Evolutionary conservation across 495 filamentous ascomycete genomes (phyloP).

Genomic region (Amniculicola lignicola): DNA sequence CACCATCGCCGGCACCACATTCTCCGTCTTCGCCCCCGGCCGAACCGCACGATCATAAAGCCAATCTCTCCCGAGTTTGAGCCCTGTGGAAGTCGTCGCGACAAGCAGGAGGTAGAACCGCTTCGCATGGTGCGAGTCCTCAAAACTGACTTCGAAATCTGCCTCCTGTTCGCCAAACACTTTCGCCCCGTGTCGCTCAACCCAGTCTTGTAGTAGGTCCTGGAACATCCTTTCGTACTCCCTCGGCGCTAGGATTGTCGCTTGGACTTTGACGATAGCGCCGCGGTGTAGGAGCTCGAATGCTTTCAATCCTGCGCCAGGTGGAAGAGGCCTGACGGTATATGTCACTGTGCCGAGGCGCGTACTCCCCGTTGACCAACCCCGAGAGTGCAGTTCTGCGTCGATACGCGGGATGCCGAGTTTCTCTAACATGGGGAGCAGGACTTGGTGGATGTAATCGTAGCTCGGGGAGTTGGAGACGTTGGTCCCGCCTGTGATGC

Average conservation of each 20-base stretch:
- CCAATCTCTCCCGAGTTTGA: slow-evolving; percentile 65
- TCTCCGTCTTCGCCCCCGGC: slow-evolving; percentile 16
- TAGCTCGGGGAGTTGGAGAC: slow-evolving; percentile 66
- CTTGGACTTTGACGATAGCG: slow-evolving; percentile 55
- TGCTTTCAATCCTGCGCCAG: slow-evolving; percentile 46
- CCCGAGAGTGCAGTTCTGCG: slow-evolving; percentile 55
- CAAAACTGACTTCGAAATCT: slow-evolving; percentile 51
- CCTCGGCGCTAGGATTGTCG: slow-evolving; percentile 56
- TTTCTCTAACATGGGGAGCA: slow-evolving; percentile 64
- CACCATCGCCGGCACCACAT: slow-evolving; percentile 38
- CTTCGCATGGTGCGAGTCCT: slow-evolving; percentile 59
- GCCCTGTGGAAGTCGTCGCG: slow-evolving; percentile 59
- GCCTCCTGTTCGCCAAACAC: slow-evolving; percentile 18
- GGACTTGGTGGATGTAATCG: slow-evolving; percentile 74
- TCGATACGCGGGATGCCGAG: slow-evolving; percentile 60
- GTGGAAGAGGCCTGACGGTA: slow-evolving; percentile 52
- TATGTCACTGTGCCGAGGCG: slow-evolving; percentile 60
- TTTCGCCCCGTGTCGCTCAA: slow-evolving; percentile 31
- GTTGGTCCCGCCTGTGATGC: slow-evolving; percentile 76
- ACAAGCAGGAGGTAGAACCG: slow-evolving; percentile 72
- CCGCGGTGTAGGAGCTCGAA: slow-evolving; percentile 48
- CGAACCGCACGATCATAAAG: slow-evolving; percentile 51
- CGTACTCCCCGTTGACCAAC: slow-evolving; percentile 63
- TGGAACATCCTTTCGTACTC: slow-evolving; percentile 37
- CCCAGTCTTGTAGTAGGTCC: slow-evolving; percentile 17